A percentile compares a stretch with the other conserved stretches of the same genome.
Conservation (phyloP, 2,329 filamentous ascomycete genomes). For the Calonectria hawksworthii region DNA sequence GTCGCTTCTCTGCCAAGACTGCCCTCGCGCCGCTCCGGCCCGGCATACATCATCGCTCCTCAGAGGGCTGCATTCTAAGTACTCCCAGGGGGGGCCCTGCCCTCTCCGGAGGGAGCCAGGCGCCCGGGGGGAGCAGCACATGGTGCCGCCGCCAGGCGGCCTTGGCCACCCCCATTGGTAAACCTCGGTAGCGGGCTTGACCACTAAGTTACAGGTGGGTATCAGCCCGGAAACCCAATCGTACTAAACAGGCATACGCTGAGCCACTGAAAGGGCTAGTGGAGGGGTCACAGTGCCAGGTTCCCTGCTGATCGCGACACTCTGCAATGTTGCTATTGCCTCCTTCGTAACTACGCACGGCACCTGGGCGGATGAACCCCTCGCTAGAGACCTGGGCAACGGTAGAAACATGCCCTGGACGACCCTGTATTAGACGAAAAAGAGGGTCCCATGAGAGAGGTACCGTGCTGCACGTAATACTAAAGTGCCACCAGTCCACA, state of each 20-base stretch:
- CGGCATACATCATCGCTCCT: not conserved
- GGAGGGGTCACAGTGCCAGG: not conserved
- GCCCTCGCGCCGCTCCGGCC: conserved; percentile 6
- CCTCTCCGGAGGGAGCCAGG: not conserved
- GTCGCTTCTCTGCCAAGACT: conserved; percentile 6
- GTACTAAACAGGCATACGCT: not conserved
- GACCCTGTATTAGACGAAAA: not conserved
- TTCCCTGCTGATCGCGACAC: not conserved
- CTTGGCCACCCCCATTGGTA: not conserved
- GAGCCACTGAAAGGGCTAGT: conserved; percentile 7
- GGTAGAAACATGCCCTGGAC: conserved; percentile 1
- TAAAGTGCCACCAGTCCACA: conserved; percentile 5
- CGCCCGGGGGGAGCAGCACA: not conserved
- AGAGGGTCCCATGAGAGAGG: not conserved
- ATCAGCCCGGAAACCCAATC: conserved; percentile 21
- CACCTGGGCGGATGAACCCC: not conserved
- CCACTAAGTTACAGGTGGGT: conserved; percentile 29
- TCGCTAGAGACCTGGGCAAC: conserved; percentile 1
- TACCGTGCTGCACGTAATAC: not conserved
- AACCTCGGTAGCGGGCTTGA: conserved; percentile 1
- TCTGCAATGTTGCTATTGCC: not conserved
- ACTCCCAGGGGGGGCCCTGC: not conserved
- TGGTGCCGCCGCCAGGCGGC: not conserved
- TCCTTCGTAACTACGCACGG: conserved; percentile 6
- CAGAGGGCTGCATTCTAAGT: not conserved